phyloP scores from a whole-genome alignment of 2,329 filamentous ascomycete genomes.

The Xylaria hypoxylon region DNA sequence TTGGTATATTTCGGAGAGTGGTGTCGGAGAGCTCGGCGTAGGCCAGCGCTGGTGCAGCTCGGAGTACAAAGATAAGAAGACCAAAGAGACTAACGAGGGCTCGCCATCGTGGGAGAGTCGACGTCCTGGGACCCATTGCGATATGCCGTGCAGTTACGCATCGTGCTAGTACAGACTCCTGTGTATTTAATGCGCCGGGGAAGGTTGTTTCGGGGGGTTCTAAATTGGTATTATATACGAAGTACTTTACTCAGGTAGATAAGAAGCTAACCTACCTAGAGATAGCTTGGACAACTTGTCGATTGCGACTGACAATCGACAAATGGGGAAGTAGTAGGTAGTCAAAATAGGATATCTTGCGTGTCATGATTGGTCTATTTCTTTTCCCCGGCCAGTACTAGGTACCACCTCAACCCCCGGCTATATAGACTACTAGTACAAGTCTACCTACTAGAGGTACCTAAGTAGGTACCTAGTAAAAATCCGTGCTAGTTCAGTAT shows the following conservation, averaged over 20 bases:
- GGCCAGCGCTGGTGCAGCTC: conserved; percentile 44
- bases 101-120: conserved; percentile 13
- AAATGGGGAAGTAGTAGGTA: not conserved
- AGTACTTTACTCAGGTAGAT: not conserved
- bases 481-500: too few relatives aligned
- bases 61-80: conserved; percentile 29
- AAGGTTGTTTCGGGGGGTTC: not conserved
- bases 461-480: too few relatives aligned
- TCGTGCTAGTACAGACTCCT: not conserved
- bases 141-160: conserved; percentile 16
- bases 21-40: conserved; percentile 76
- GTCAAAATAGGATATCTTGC: conserved; percentile 6
- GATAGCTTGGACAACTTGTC: conserved; percentile 2
- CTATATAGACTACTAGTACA: too few relatives aligned
- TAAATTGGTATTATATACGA: not conserved
- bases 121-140: conserved; percentile 30
- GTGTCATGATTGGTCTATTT: conserved; percentile 7
- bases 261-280: not conserved
- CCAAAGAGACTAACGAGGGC: conserved; percentile 13
- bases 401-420: too few relatives aligned
- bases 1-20: conserved; percentile 77
- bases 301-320: not conserved
- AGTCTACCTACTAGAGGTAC: too few relatives aligned
- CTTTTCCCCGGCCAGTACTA: too few relatives aligned
- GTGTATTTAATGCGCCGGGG: not conserved